phyloP scores from a whole-genome alignment of 176 grass and related monocot genomes.

The Juncus inflexus region DNA sequence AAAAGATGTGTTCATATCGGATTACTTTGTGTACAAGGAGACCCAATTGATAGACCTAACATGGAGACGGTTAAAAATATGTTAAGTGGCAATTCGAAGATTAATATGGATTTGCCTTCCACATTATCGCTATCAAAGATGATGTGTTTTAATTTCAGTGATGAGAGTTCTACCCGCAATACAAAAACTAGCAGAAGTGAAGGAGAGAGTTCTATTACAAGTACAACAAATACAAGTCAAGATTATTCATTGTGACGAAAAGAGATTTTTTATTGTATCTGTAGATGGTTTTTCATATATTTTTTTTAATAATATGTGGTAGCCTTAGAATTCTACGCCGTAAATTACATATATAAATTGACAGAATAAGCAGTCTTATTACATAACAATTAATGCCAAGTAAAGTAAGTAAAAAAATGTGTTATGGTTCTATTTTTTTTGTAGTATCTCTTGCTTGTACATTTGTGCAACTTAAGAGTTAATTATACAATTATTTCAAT shows the following conservation, averaged over 20 bases:
- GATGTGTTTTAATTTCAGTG: not conserved
- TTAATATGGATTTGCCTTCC: not conserved
- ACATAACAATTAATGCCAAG: no score
- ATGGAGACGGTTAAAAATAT: constrained; percentile 12
- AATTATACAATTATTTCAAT: no score
- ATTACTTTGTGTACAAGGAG: constrained; percentile 17
- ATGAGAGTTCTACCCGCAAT: not conserved
- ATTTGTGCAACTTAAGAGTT: no score
- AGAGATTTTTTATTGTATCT: no score
- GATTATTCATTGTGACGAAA: not conserved
- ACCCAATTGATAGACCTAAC: constrained; percentile 10
- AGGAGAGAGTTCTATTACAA: not conserved
- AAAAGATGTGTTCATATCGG: constrained; percentile 18
- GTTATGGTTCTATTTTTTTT: no score
- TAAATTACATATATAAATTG: no score
- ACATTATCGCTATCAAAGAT: not conserved
- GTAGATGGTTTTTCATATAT: no score
- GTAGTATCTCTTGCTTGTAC: no score
- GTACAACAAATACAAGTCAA: not conserved
- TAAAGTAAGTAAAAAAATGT: no score
- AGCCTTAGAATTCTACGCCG: no score
- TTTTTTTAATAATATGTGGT: no score
- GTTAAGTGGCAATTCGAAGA: not conserved
- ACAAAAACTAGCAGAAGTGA: not conserved
- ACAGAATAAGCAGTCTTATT: no score